Conservation (phyloP, 2,329 filamentous ascomycete genomes). For the Fusarium sp. region DNA sequence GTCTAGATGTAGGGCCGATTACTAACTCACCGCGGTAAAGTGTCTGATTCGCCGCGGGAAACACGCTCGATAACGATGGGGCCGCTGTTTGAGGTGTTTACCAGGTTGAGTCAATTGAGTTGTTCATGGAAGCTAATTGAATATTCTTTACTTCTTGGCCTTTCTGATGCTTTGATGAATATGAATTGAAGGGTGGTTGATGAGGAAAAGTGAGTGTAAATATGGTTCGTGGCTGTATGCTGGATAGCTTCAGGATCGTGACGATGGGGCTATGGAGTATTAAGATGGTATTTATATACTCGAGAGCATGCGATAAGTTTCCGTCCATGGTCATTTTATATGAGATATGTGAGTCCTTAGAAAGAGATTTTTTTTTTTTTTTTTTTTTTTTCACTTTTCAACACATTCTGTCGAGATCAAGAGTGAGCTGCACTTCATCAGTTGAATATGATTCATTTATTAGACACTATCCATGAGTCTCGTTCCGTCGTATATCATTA, state of each 20-base stretch:
- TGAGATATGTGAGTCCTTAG: background rate
- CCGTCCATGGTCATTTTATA: fast-evolving
- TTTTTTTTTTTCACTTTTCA: background rate
- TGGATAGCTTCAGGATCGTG: background rate
- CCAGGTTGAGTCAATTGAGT: background rate
- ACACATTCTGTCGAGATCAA: background rate
- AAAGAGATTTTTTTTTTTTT: background rate
- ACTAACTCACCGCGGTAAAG: background rate
- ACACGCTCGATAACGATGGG: background rate
- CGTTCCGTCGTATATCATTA: background rate
- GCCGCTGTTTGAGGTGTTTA: background rate
- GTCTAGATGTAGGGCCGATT: conserved; percentile 1
- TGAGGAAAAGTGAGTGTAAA: background rate
- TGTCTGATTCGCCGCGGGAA: background rate
- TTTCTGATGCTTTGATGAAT: background rate
- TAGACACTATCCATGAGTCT: background rate
- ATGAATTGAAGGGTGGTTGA: background rate
- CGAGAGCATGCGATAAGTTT: background rate
- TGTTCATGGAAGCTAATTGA: background rate
- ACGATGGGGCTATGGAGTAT: background rate
- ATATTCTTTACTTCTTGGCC: background rate
- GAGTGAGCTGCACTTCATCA: background rate
- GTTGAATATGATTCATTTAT: background rate
- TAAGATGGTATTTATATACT: background rate
- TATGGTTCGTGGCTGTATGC: background rate